A percentile compares a stretch with the other conserved stretches of the same genome.
phyloP scores from a whole-genome alignment of 345 rosid species.

The Iberis pinnata region DNA sequence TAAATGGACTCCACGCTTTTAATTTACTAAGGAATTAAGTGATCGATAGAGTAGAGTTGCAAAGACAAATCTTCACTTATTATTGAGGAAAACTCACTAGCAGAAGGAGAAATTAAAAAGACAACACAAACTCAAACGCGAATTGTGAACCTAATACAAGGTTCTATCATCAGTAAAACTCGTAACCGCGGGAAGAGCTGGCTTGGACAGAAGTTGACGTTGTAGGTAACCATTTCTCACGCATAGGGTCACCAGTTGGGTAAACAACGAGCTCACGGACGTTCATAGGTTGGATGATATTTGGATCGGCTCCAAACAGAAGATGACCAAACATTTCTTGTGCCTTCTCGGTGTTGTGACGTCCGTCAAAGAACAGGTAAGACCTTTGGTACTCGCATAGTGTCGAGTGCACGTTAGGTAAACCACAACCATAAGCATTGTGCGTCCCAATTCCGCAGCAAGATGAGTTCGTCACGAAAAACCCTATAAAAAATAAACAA shows the following conservation, averaged over 20 bases:
- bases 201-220: not conserved
- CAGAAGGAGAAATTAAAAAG: too few species aligned
- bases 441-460: slow-evolving; percentile 30
- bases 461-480: not conserved
- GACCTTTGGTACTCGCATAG: slow-evolving; percentile 30
- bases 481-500: slow-evolving; percentile 10
- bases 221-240: not conserved
- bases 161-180: too few species aligned
- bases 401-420: slow-evolving; percentile 19
- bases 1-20: too few species aligned
- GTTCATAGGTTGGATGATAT: not conserved
- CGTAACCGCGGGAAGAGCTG: not conserved
- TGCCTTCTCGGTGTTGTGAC: slow-evolving; percentile 31
- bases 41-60: too few species aligned
- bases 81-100: too few species aligned
- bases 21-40: too few species aligned
- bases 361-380: slow-evolving; percentile 30
- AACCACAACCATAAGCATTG: slow-evolving; percentile 31
- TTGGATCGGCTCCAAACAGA: not conserved
- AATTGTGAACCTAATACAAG: too few species aligned
- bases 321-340: not conserved
- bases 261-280: not conserved
- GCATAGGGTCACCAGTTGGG: not conserved
- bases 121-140: too few species aligned
- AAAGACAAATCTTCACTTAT: too few species aligned